A percentile compares a stretch with the other conserved stretches of the same genome.
Evolutionary conservation across 306 rosid species (phyloP).

Genomic region (Biancaea sappan): DNA sequence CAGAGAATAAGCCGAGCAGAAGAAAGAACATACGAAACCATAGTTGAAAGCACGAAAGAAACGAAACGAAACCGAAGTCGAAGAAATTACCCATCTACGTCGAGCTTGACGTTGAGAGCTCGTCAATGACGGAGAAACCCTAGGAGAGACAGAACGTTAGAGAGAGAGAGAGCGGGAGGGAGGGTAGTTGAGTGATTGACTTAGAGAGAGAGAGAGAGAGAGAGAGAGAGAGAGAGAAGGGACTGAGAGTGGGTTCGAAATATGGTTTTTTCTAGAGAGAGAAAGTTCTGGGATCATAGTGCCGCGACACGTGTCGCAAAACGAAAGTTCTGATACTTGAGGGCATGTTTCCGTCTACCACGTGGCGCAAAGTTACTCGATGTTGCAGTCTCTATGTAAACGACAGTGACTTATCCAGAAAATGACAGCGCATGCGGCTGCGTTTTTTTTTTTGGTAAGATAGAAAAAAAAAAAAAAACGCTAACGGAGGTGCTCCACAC

Average conservation of each 20-base stretch:
- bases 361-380: slow-evolving; percentile 38
- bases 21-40: background rate
- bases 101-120: slow-evolving; percentile 22
- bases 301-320: slow-evolving; percentile 47
- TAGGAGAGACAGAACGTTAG: slow-evolving; percentile 37
- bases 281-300: slow-evolving; percentile 35
- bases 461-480: too few species aligned
- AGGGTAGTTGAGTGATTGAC: slow-evolving; percentile 1
- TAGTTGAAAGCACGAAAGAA: background rate
- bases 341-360: background rate
- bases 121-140: slow-evolving; percentile 48
- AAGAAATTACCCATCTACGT: slow-evolving; percentile 39
- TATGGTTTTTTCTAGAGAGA: slow-evolving; percentile 10
- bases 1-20: background rate
- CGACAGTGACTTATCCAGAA: slow-evolving; percentile 15
- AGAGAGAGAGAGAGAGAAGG: slow-evolving; percentile 32
- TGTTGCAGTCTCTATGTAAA: background rate
- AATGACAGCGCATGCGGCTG: slow-evolving; percentile 15
- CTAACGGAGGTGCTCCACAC: too few species aligned
- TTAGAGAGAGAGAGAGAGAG: slow-evolving; percentile 37
- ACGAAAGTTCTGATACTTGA: slow-evolving; percentile 27
- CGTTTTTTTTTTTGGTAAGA: background rate
- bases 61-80: background rate
- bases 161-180: background rate
- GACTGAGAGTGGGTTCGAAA: slow-evolving; percentile 52